These are phyloP conservation scores for Parastagonospora avenae DNA, from an alignment of 2,329 filamentous ascomycete species.

Conservation along the genomic window DNA sequence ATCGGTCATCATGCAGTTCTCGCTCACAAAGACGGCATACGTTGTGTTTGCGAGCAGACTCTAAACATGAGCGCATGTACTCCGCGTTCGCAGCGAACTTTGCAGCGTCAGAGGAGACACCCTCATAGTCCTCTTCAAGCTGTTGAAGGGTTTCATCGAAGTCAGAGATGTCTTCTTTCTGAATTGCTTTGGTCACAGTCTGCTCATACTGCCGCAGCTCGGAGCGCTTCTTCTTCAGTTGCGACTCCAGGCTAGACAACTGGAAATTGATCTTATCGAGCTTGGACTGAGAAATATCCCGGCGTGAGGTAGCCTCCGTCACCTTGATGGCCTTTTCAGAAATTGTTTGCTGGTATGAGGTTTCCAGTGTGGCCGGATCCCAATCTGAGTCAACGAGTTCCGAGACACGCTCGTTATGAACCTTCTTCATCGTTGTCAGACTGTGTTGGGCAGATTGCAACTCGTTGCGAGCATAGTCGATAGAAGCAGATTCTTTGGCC, in stretches of 20 bases:
- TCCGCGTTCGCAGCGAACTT: constrained; percentile 71
- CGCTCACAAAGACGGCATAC: constrained; percentile 79
- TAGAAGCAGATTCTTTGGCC: constrained; percentile 79
- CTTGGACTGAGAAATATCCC: constrained; percentile 73
- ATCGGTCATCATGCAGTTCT: constrained; percentile 62
- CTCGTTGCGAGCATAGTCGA: constrained; percentile 84
- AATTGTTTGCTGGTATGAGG: constrained; percentile 69
- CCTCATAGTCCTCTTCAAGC: constrained; percentile 57
- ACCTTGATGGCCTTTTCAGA: constrained; percentile 63
- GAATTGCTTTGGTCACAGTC: constrained; percentile 62
- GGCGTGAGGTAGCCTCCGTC: constrained; percentile 68
- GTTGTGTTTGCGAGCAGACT: constrained; percentile 69
- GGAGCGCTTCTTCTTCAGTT: constrained; percentile 65
- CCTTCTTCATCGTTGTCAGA: constrained; percentile 75
- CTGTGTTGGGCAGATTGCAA: constrained; percentile 73
- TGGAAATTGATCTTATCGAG: constrained; percentile 78
- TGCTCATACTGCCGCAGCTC: constrained; percentile 68
- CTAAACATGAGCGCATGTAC: constrained; percentile 73
- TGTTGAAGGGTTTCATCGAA: constrained; percentile 60
- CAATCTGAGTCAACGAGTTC: constrained; percentile 69
- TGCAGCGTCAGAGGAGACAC: constrained; percentile 66
- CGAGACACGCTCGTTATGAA: constrained; percentile 74
- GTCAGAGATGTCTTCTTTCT: constrained; percentile 45
- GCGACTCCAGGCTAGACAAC: constrained; percentile 68
- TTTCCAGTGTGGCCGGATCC: constrained; percentile 72